These are phyloP conservation scores for Ilyonectria mors-panacis DNA, from an alignment of 2,329 filamentous ascomycete genomes.

Conservation along the genomic window DNA sequence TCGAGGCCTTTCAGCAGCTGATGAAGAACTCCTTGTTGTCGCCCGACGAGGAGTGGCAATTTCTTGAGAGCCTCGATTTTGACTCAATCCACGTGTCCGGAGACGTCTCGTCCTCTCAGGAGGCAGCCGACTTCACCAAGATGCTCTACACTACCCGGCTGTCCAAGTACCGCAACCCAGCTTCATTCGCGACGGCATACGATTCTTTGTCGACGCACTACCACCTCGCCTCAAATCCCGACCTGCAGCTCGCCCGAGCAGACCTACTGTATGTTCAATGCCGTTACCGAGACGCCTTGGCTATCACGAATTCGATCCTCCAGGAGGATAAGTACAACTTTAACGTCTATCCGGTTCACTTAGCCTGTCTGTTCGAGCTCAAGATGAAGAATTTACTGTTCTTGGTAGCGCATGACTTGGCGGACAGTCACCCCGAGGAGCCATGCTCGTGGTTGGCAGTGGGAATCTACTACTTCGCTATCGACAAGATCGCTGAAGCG, in stretches of 20 bases:
- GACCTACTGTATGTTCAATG: slow-evolving; percentile 96
- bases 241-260: slow-evolving; percentile 90
- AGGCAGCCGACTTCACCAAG: slow-evolving; percentile 93
- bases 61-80: slow-evolving; percentile 91
- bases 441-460: slow-evolving; percentile 95
- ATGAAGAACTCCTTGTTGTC: slow-evolving; percentile 96
- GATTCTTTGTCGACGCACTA: slow-evolving; percentile 96
- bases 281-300: slow-evolving; percentile 88
- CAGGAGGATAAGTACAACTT: slow-evolving; percentile 91
- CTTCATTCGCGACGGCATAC: slow-evolving; percentile 85
- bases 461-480: slow-evolving; percentile 93
- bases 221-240: slow-evolving; percentile 86
- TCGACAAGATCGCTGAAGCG: slow-evolving; percentile 91
- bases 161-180: slow-evolving; percentile 93
- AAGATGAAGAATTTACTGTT: slow-evolving; percentile 90
- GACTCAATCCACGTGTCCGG: slow-evolving; percentile 80
- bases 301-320: slow-evolving; percentile 87
- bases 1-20: slow-evolving; percentile 97
- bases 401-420: slow-evolving; percentile 91
- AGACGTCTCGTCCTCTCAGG: slow-evolving; percentile 79
- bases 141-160: slow-evolving; percentile 96
- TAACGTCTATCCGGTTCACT: slow-evolving; percentile 87
- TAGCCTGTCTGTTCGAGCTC: slow-evolving; percentile 92
- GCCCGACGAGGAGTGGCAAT: slow-evolving; percentile 90
- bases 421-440: slow-evolving; percentile 91